Conservation (phyloP, 2,329 filamentous ascomycete species). For the Coniochaeta pulveracea region DNA sequence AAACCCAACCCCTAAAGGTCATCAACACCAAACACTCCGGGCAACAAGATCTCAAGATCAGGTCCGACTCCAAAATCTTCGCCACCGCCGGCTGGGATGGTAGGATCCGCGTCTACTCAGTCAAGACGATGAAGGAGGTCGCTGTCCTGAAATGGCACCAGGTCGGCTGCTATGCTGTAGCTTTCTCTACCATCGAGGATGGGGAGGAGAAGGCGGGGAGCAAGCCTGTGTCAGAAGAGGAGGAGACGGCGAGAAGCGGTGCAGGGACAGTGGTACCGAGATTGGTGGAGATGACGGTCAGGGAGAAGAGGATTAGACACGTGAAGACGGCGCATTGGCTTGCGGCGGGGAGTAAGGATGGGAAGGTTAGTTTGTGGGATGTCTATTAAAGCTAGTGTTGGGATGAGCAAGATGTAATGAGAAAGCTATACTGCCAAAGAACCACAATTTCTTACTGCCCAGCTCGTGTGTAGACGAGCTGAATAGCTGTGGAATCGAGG, state of each 20-base stretch:
- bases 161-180: conserved; percentile 72
- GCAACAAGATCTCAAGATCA: conserved; percentile 69
- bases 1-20: conserved; percentile 42
- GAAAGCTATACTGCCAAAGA: too few relatives aligned
- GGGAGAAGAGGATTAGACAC: conserved; percentile 49
- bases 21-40: conserved; percentile 79
- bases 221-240: neutral
- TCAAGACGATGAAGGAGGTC: conserved; percentile 71
- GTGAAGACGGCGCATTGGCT: conserved; percentile 75
- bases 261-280: conserved; percentile 13
- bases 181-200: conserved; percentile 45
- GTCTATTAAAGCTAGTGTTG: conserved; percentile 59
- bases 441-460: too few relatives aligned
- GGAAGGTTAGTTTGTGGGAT: conserved; percentile 92
- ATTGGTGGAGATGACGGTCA: conserved; percentile 36
- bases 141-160: conserved; percentile 93
- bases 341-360: conserved; percentile 84
- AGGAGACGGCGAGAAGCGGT: conserved; percentile 4
- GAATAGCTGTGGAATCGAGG: too few relatives aligned
- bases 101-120: conserved; percentile 68
- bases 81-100: conserved; percentile 91
- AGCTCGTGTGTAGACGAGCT: too few relatives aligned
- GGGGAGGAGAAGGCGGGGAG: neutral
- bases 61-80: conserved; percentile 73
- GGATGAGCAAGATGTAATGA: too few relatives aligned